Evolutionary conservation across 2,329 filamentous ascomycete species (phyloP).

Genomic region (Hypoxylon sp.): DNA sequence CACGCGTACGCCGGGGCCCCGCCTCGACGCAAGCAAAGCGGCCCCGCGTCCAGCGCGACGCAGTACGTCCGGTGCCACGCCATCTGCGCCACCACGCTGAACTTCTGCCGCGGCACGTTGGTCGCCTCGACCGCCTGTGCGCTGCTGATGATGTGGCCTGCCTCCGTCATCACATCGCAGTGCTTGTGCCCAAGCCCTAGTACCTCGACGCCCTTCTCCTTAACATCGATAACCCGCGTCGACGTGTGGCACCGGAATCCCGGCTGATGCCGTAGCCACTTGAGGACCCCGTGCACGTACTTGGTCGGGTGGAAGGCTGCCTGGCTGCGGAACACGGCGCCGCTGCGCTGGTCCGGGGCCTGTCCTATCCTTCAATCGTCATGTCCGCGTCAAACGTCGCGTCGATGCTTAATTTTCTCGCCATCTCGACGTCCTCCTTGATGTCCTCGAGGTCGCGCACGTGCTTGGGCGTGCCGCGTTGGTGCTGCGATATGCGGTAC

Average conservation of each 20-base stretch:
- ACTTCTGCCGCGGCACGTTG: slow-evolving; percentile 62
- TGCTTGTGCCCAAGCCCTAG: slow-evolving; percentile 54
- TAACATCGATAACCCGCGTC: slow-evolving; percentile 56
- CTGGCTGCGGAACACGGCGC: slow-evolving; percentile 55
- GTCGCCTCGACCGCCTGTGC: slow-evolving; percentile 62
- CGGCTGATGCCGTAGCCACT: slow-evolving; percentile 58
- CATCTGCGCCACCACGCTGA: slow-evolving; percentile 60
- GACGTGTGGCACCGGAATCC: slow-evolving; percentile 62
- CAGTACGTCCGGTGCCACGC: slow-evolving; percentile 63
- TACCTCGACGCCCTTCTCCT: slow-evolving; percentile 57
- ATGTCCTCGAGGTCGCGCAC: slow-evolving; percentile 55
- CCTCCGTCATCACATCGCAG: slow-evolving; percentile 56
- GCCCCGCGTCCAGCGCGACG: slow-evolving; percentile 63
- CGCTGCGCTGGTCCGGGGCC: slow-evolving; percentile 58
- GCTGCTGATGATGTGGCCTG: slow-evolving; percentile 56
- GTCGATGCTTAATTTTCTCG: slow-evolving; percentile 53
- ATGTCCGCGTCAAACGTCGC: slow-evolving; percentile 53
- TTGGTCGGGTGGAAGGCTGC: slow-evolving; percentile 65
- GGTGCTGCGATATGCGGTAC: slow-evolving; percentile 60
- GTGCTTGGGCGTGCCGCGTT: slow-evolving; percentile 51
- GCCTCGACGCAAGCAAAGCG: slow-evolving; percentile 60
- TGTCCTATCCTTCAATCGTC: slow-evolving; percentile 60
- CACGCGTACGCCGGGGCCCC: slow-evolving; percentile 61
- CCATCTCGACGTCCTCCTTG: slow-evolving; percentile 54
- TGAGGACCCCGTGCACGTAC: slow-evolving; percentile 61